Percentiles rank a stretch among this genome's conserved stretches.
These are phyloP conservation scores for Fomitopsis betulina DNA, from an alignment of 1,284 basidiomycete genomes.

Conservation along the genomic window DNA sequence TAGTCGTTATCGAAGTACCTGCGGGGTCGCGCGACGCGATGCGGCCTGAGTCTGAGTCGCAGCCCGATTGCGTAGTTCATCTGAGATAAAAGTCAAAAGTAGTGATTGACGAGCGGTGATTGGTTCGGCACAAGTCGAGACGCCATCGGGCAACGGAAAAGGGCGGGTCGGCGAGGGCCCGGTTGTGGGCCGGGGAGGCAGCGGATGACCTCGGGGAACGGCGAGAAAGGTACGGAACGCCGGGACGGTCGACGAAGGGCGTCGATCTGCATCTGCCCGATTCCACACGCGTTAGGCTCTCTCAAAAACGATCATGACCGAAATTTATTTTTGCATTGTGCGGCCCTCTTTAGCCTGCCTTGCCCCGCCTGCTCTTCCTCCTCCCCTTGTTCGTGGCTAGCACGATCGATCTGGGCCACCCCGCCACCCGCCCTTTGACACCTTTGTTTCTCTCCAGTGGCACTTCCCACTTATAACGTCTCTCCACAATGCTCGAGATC, in stretches of 20 bases:
- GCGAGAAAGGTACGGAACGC: not conserved
- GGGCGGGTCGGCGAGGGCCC: not conserved
- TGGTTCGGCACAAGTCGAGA: not conserved
- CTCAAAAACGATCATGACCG: not conserved
- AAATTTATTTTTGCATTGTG: not conserved
- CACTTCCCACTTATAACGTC: not conserved
- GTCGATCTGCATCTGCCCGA: not conserved
- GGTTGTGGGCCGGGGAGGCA: not conserved
- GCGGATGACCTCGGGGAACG: not conserved
- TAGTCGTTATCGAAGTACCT: too few species aligned
- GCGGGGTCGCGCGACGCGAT: too few species aligned
- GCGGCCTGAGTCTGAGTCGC: too few species aligned
- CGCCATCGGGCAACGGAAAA: not conserved
- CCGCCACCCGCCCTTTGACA: constrained; percentile 1
- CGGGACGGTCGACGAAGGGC: not conserved
- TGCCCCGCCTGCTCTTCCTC: too few species aligned
- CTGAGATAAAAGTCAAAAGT: not conserved
- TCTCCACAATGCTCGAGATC: constrained; percentile 18
- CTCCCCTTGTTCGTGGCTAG: not conserved
- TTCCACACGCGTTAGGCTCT: not conserved
- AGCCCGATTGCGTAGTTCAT: not conserved
- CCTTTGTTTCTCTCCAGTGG: not conserved
- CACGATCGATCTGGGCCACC: not conserved
- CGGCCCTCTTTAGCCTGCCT: not conserved
- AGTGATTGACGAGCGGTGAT: not conserved